A percentile compares a stretch with the other conserved stretches of the same genome.
phyloP scores from a whole-genome alignment of 352 stramenopile genomes.

The Thraustochytrium sp. region DNA sequence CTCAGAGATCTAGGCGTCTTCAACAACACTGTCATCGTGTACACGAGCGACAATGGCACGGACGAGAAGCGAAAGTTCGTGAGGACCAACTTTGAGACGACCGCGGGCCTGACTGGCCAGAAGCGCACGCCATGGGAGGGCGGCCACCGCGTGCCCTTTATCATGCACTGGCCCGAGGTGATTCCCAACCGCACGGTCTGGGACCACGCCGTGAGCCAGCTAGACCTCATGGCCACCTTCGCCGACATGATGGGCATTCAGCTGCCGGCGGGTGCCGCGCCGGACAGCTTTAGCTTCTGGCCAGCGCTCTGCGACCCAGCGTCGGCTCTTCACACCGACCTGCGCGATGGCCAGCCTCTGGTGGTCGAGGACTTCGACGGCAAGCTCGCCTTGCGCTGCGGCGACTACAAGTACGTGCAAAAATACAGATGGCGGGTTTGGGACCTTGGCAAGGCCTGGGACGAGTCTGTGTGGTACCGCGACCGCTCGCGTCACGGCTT shows the following conservation, averaged over 20 bases:
- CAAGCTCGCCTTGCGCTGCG: too few relatives aligned
- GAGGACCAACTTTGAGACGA: neutral
- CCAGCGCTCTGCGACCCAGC: neutral
- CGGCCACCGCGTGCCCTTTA: constrained; percentile 37
- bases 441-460: too few relatives aligned
- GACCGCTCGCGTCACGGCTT: too few relatives aligned
- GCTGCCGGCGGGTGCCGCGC: neutral
- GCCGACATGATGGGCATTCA: neutral
- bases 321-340: too few relatives aligned
- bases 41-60: neutral
- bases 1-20: neutral
- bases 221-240: neutral
- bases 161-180: constrained; percentile 41
- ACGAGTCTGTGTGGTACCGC: too few relatives aligned
- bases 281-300: neutral
- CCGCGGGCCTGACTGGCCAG: neutral
- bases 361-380: too few relatives aligned
- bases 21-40: neutral
- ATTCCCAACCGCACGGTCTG: neutral
- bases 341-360: too few relatives aligned
- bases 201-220: neutral
- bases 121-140: constrained; percentile 48
- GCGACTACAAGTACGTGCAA: too few relatives aligned
- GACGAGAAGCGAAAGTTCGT: neutral
- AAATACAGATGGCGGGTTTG: too few relatives aligned